Percentiles rank a stretch among this genome's conserved stretches.
Conservation (phyloP, 768 basidiomycete species). For the Multifurca ochricompacta region DNA sequence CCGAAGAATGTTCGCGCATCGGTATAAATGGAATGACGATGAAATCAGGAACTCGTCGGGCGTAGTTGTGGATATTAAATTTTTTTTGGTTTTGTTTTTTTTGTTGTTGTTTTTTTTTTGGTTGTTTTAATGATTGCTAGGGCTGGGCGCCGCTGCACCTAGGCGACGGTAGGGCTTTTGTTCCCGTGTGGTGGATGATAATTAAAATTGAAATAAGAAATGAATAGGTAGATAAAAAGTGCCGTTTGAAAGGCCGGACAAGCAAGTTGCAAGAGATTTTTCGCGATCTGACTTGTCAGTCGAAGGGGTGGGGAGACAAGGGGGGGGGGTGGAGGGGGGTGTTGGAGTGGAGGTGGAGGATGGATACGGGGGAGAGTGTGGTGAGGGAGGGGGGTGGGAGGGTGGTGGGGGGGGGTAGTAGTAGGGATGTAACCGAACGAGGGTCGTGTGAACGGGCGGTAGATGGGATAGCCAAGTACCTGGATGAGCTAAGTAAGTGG, state of each 20-base stretch:
- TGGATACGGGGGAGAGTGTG: no score
- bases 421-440: conserved; percentile 15
- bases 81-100: not conserved
- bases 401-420: no score
- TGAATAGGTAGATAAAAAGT: not conserved
- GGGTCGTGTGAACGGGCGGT: conserved; percentile 19
- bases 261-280: conserved; percentile 8
- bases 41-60: conserved; percentile 4
- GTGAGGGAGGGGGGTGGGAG: no score
- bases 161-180: no score
- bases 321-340: no score
- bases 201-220: not conserved
- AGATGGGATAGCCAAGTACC: not conserved
- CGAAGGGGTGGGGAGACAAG: not conserved
- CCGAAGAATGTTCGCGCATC: conserved; percentile 11
- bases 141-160: not conserved
- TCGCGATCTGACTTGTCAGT: not conserved
- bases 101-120: no score
- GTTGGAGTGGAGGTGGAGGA: no score
- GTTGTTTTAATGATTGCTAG: not conserved
- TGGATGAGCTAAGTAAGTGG: not conserved
- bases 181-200: not conserved
- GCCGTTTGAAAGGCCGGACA: not conserved
- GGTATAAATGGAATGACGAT: conserved; percentile 12
- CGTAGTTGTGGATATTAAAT: conserved; percentile 5